phyloP scores from a whole-genome alignment of 73 alveolate species.

The Paramecium tetraurelia region DNA sequence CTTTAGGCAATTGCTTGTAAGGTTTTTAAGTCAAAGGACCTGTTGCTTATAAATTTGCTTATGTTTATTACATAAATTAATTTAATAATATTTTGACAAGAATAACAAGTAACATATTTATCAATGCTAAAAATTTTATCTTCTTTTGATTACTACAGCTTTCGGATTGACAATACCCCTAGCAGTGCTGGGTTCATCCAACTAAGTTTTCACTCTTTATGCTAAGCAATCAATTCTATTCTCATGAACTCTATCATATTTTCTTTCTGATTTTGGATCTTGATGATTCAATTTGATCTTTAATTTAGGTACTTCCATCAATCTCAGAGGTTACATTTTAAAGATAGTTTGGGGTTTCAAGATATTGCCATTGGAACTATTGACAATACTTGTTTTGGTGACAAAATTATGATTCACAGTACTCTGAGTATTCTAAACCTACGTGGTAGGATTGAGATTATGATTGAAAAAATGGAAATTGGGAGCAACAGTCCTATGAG shows the following conservation, averaged over 20 bases:
- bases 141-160: not conserved
- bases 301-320: not conserved
- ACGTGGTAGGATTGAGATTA: not conserved
- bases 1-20: constrained; percentile 63
- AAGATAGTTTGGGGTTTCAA: not conserved
- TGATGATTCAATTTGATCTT: not conserved
- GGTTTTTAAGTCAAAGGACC: constrained; percentile 58
- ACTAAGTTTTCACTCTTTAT: not conserved
- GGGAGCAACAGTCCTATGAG: not conserved
- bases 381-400: not conserved
- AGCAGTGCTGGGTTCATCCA: not conserved
- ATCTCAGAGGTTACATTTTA: not conserved
- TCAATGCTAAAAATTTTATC: not conserved
- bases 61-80: not conserved
- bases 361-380: not conserved
- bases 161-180: not conserved
- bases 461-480: not conserved
- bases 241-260: not conserved
- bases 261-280: not conserved
- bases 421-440: not conserved
- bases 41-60: constrained; percentile 10
- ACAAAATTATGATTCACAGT: not conserved
- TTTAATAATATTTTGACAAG: not conserved
- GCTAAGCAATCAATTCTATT: not conserved
- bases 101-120: not conserved